Percentiles rank a stretch among this genome's conserved stretches.
These are phyloP conservation scores for Eragrostis curvula DNA, from an alignment of 176 grass and related monocot genomes.

Conservation along the genomic window DNA sequence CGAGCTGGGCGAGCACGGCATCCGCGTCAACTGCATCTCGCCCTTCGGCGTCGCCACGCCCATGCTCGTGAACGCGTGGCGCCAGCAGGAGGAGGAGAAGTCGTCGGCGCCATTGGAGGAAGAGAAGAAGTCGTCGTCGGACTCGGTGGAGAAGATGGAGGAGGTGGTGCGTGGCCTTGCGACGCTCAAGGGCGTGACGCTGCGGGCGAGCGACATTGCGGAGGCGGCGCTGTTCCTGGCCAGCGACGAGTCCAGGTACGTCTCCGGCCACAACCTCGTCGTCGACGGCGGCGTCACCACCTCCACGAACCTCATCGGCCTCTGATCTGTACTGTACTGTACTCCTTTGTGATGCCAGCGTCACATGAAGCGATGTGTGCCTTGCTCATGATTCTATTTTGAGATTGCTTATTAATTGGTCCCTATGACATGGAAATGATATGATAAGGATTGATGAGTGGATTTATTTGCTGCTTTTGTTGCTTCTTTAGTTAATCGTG, in stretches of 20 bases:
- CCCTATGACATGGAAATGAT: no score
- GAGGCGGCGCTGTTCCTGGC: constrained; percentile 63
- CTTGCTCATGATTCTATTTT: no score
- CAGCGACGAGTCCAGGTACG: constrained; percentile 55
- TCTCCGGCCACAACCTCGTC: constrained; percentile 62
- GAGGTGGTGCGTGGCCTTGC: constrained; percentile 31
- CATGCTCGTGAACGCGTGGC: constrained; percentile 51
- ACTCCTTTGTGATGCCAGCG: no score
- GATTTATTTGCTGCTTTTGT: no score
- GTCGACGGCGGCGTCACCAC: constrained; percentile 60
- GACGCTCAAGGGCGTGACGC: constrained; percentile 48
- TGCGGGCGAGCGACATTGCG: constrained; percentile 39
- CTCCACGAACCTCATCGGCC: constrained; percentile 38
- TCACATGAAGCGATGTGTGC: no score
- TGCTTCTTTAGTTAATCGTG: no score
- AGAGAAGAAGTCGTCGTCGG: not conserved
- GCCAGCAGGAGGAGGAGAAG: not conserved
- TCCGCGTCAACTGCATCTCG: constrained; percentile 64
- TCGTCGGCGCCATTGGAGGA: no score
- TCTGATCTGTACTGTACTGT: not conserved
- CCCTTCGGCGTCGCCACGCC: constrained; percentile 48
- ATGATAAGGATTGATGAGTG: no score
- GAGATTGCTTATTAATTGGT: no score
- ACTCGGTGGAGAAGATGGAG: constrained; percentile 45
- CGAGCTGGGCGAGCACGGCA: constrained; percentile 55